Percentiles rank a stretch among this genome's conserved stretches.
These are phyloP conservation scores for Cyclotella choctawhatcheeana DNA, from an alignment of 108 stramenopile species.

Conservation along the genomic window DNA sequence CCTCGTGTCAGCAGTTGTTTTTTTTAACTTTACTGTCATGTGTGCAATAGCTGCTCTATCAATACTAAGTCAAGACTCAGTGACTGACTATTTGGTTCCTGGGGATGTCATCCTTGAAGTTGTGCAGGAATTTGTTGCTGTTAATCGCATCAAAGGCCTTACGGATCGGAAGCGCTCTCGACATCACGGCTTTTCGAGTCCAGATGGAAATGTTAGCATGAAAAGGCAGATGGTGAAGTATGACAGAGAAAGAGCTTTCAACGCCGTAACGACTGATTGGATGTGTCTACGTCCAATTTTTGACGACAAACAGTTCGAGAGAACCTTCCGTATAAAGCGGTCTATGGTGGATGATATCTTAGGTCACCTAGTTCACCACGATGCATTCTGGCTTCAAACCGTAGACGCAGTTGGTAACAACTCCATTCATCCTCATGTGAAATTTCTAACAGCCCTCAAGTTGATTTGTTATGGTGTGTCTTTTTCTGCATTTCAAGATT, in stretches of 20 bases:
- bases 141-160: too few relatives aligned
- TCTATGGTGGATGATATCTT: not conserved
- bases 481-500: conserved; percentile 5
- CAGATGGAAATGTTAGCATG: too few relatives aligned
- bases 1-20: too few relatives aligned
- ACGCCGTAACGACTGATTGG: not conserved
- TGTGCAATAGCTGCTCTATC: too few relatives aligned
- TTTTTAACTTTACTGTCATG: too few relatives aligned
- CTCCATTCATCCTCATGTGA: not conserved
- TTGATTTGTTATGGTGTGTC: conserved; percentile 16
- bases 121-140: too few relatives aligned
- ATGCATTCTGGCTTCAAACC: not conserved
- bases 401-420: not conserved
- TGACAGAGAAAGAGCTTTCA: not conserved
- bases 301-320: conserved; percentile 16
- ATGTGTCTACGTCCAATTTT: not conserved
- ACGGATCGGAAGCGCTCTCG: too few relatives aligned
- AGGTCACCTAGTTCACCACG: not conserved
- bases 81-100: too few relatives aligned
- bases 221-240: not conserved
- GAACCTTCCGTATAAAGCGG: conserved; percentile 6
- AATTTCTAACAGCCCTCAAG: conserved; percentile 2
- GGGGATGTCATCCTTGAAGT: too few relatives aligned
- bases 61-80: too few relatives aligned
- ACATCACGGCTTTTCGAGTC: too few relatives aligned